These are phyloP conservation scores for Malus hybrid DNA, from an alignment of 331 rosid genomes.

Conservation along the genomic window DNA sequence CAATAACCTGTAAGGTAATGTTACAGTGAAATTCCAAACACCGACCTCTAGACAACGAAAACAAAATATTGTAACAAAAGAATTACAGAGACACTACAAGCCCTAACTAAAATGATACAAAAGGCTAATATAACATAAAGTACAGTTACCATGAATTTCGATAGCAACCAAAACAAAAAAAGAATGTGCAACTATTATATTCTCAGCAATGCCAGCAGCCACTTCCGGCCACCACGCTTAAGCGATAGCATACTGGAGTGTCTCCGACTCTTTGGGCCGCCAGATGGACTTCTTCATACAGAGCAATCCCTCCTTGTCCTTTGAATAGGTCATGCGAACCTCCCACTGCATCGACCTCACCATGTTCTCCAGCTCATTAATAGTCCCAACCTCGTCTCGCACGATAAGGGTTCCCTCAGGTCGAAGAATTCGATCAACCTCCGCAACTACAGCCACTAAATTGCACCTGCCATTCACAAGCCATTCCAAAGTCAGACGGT, in stretches of 20 bases:
- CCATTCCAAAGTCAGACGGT: conserved; percentile 8
- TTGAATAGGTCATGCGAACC: conserved; percentile 74
- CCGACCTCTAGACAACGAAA: background rate
- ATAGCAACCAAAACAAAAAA: conserved; percentile 28
- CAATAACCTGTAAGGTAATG: background rate
- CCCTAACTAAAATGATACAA: conserved; percentile 50
- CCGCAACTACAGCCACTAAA: conserved; percentile 59
- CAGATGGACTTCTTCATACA: conserved; percentile 79
- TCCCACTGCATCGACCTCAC: conserved; percentile 80
- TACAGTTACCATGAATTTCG: conserved; percentile 32
- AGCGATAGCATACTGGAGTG: conserved; percentile 43
- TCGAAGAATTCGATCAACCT: conserved; percentile 85
- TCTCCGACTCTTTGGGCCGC: conserved; percentile 70
- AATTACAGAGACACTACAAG: conserved; percentile 4
- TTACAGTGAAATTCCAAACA: conserved; percentile 20
- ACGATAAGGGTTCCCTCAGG: conserved; percentile 91
- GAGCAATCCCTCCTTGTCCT: conserved; percentile 67
- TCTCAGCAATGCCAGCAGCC: background rate
- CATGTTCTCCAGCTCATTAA: conserved; percentile 60
- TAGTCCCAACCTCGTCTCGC: conserved; percentile 55
- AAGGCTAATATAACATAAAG: conserved; percentile 18
- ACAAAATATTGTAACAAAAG: conserved; percentile 10
- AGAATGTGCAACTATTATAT: conserved; percentile 22
- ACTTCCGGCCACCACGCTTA: conserved; percentile 9
- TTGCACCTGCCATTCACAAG: conserved; percentile 55